Conservation (phyloP, 176 grass and related monocot genomes). For the Juncus effusus region DNA sequence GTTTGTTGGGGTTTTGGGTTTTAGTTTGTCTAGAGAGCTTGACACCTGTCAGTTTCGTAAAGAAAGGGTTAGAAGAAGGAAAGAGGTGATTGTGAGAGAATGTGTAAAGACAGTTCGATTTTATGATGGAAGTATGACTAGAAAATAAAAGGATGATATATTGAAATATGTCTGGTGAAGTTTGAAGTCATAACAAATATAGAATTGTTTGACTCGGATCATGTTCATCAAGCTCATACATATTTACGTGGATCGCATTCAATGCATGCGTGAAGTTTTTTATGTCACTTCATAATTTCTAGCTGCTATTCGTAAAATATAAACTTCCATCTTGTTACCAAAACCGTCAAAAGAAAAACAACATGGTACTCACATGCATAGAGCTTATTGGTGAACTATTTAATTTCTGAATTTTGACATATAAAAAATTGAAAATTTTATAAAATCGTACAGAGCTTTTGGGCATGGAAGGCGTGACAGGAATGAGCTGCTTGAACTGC, state of each 20-base stretch:
- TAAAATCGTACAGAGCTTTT: slow-evolving; percentile 36
- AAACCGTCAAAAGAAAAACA: background rate
- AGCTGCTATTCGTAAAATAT: background rate
- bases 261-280: too few species aligned
- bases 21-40: slow-evolving; percentile 38
- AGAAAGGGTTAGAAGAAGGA: too few species aligned
- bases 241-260: too few species aligned
- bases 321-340: background rate
- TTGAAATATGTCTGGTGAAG: too few species aligned
- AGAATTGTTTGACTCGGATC: too few species aligned
- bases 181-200: too few species aligned
- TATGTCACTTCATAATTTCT: too few species aligned
- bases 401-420: background rate
- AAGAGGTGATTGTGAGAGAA: too few species aligned
- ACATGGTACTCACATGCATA: background rate
- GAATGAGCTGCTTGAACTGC: slow-evolving; percentile 43
- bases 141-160: too few species aligned
- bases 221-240: too few species aligned
- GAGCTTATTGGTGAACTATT: background rate
- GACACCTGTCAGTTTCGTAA: slow-evolving; percentile 22
- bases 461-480: slow-evolving; percentile 36
- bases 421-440: slow-evolving; percentile 7
- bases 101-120: too few species aligned
- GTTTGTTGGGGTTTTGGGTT: slow-evolving; percentile 27
- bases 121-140: too few species aligned